Conservation (phyloP, 352 stramenopile genomes). For the Thalassiosira livingstoniorum region DNA sequence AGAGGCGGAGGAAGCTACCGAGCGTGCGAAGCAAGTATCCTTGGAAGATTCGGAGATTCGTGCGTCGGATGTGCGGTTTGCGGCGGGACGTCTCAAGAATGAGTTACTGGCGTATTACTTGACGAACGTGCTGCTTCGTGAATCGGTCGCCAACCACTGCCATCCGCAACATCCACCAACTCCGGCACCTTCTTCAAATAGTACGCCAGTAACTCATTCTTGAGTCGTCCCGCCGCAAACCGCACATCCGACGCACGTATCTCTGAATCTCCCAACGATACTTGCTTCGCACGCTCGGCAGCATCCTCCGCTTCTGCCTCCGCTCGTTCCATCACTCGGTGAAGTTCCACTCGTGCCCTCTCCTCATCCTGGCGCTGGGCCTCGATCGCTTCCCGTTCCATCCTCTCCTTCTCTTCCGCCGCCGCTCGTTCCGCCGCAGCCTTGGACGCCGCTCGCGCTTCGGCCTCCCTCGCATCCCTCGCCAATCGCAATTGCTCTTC, state of each 20-base stretch:
- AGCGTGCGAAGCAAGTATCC: constrained; percentile 20
- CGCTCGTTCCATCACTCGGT: neutral
- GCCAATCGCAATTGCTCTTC: constrained; percentile 14
- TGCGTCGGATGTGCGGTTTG: constrained; percentile 42
- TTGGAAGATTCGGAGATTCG: constrained; percentile 25
- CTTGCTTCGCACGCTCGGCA: constrained; percentile 17
- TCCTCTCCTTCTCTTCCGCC: neutral
- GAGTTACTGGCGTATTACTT: constrained; percentile 49
- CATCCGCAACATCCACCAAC: constrained; percentile 41
- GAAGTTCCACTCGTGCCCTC: neutral
- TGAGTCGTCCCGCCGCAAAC: constrained; percentile 30
- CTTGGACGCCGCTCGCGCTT: neutral
- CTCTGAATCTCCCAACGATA: constrained; percentile 16
- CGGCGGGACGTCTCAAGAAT: constrained; percentile 36
- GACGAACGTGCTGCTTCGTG: constrained; percentile 69
- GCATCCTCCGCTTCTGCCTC: constrained; percentile 14
- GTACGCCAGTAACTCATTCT: constrained; percentile 50
- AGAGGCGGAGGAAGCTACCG: constrained; percentile 23
- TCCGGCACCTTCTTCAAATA: constrained; percentile 38
- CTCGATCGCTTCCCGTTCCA: constrained; percentile 9
- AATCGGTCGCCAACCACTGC: constrained; percentile 62
- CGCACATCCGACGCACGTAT: constrained; percentile 37
- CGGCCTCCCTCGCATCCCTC: neutral
- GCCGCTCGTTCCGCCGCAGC: constrained; percentile 5
- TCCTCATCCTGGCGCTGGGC: constrained; percentile 11